These are phyloP conservation scores for Canavalia ensiformis DNA, from an alignment of 306 rosid species.

Conservation along the genomic window DNA sequence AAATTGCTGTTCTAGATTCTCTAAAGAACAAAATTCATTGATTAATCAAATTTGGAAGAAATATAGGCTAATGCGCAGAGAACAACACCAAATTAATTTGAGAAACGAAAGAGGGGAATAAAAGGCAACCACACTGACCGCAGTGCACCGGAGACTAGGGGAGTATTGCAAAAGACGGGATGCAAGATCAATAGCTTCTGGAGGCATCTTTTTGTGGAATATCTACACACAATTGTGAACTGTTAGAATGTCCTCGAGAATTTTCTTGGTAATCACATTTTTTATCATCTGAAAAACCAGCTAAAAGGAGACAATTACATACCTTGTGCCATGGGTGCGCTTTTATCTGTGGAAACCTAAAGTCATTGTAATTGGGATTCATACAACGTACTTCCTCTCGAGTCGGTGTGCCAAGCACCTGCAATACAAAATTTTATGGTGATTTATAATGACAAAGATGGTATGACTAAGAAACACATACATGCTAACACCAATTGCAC, in stretches of 20 bases:
- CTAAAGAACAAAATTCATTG: neutral
- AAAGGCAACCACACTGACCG: constrained; percentile 64
- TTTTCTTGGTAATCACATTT: constrained; percentile 11
- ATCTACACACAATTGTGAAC: constrained; percentile 58
- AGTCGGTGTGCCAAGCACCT: constrained; percentile 99
- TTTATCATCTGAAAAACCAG: constrained; percentile 9
- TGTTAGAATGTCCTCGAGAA: constrained; percentile 39
- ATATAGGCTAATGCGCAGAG: neutral
- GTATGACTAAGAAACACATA: constrained; percentile 13
- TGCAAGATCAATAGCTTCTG: constrained; percentile 96
- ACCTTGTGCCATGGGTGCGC: constrained; percentile 99
- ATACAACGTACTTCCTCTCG: constrained; percentile 98
- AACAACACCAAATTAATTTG: neutral
- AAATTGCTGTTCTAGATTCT: constrained; percentile 29
- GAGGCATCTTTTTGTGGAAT: constrained; percentile 97
- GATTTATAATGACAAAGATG: constrained; percentile 1
- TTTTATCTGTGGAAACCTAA: constrained; percentile 88
- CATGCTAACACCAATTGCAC: constrained; percentile 49
- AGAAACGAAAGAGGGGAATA: neutral
- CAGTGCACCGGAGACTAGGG: constrained; percentile 95
- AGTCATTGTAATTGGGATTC: constrained; percentile 96
- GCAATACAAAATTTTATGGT: constrained; percentile 39
- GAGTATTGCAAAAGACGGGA: constrained; percentile 93
- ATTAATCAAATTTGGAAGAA: constrained; percentile 12
- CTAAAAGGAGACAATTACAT: constrained; percentile 43